Base-by-base conservation (phyloP, 768 basidiomycete genomes). In the Lactarius indigo region DNA sequence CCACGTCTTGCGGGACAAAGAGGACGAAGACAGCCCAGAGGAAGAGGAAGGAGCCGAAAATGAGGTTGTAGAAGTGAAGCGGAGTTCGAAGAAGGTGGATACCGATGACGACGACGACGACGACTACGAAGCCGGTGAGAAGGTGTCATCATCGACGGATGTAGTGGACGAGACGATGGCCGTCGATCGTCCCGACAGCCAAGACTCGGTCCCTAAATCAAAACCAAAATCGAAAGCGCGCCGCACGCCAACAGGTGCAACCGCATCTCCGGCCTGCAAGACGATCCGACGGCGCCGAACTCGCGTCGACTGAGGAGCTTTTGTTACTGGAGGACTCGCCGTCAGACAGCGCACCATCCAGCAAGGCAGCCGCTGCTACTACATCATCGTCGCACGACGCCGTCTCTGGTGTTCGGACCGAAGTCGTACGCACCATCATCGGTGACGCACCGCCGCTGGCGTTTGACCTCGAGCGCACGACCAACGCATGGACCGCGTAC, bases 1-100 rank as follows among this genome's bases (percentile, higher is more conserved):
- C 67, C 80, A 78, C 54, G 30, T 47, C 4, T 30, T 42, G 23
- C 66, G 59, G 41, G 63, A 20, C 66, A 71, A 68, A 31, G 72
- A 65, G 20, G 70, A 20, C 50, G 69, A 64, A 50, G 73, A 71
- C n/a, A 65, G 70, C 64, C 68, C 66, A 5, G 59, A 67, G 56
- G 74, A 71, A 9, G 73, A 69, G 23, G 70, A 60, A 59, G 31
- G 69, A 37, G 35, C 65, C 35, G 71, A 74, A 18, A 72, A 72
- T 55, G 68, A 68, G 12, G 69, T 63, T 7, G 12, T 64, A 30
- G 70, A 68, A 26, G 70, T 61, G 59, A 69, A 74, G 31, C 28
- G 47, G 37, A 23, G 26, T 20, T 59, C 30, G 15, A 52, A 37
- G 57, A 63, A n/a, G 57, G 31, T 58, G 37, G 59, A 54, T n/a